Evolutionary conservation across 2,329 filamentous ascomycete genomes (phyloP), one percentile per base, ranked within the genome.

Genomic region (Tolypocladium pustulatum): DNA sequence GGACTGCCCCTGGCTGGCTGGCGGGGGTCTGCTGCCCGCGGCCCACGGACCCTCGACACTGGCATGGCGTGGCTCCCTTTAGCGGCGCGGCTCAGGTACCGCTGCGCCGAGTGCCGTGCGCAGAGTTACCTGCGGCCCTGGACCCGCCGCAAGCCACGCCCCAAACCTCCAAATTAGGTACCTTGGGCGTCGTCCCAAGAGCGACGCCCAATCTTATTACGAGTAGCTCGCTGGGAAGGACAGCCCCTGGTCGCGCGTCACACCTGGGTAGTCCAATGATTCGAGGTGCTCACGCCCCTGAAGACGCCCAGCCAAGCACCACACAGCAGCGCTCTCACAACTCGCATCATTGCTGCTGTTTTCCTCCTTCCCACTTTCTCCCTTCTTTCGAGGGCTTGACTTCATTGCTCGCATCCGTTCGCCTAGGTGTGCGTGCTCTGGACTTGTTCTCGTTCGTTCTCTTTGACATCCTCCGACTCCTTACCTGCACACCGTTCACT

Each of bases 121-220:
- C 49, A 13, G 27, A 13, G 49, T 17, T 57, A 52, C 55, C 41
- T 37, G 20, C 8, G 22, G n/a, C 4, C 6, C 13, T 17, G 41
- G 55, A 41, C 36, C 56, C 56, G 56, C 56, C 22, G 43, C 56
- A 52, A 40, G 56, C 56, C 49, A 53, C 49, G 30, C 49, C 30
- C 56, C 46, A 20, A 53, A 32, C 51, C 51, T 22, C 57, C 57
- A 58, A 58, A 55, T 58, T 46, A n/a, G n/a, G n/a, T n/a, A 51
- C 38, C 38, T 41, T 41, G 13, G 56, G 43, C 53, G 57, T 58
- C 57, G 40, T 52, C 46, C 57, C 52, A 58, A 53, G 53, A 32
- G 40, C 57, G 57, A 52, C 30, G 57, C 57, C 57, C 57, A 58
- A 58, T 58, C 57, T 53, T 43, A 34, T 34, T 34, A n/a, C n/a